A percentile compares a stretch with the other conserved stretches of the same genome.
Conservation (phyloP, 2,329 filamentous ascomycete species). For the Colletotrichum nymphaeae region DNA sequence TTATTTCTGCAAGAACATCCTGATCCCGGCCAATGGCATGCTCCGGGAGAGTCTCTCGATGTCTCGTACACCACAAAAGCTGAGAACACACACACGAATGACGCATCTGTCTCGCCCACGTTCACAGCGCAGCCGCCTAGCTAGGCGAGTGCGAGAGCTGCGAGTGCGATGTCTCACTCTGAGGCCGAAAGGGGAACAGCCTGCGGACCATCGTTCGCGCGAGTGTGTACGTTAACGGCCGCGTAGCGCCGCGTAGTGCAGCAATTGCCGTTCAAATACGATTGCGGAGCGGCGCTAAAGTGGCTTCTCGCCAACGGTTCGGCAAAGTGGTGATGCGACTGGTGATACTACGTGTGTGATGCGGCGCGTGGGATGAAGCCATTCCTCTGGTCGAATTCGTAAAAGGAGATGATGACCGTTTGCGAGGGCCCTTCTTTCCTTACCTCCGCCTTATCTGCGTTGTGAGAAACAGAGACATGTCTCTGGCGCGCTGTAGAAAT, state of each 20-base stretch:
- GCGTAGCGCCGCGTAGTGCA: background rate
- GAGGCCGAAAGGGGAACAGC: background rate
- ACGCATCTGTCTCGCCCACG: background rate
- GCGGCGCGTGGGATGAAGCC: background rate
- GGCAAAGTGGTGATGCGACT: background rate
- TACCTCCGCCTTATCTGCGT: background rate
- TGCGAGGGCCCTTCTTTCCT: background rate
- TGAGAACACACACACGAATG: background rate
- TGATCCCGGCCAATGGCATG: background rate
- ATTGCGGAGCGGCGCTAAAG: background rate
- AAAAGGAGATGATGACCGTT: background rate
- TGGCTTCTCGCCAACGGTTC: background rate
- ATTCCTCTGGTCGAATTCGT: background rate
- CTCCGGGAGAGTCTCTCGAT: background rate
- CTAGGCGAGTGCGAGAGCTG: background rate
- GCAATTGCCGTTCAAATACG: background rate
- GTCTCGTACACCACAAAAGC: background rate
- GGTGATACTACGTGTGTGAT: background rate
- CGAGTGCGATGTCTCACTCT: background rate
- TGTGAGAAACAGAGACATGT: background rate
- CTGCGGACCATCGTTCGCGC: background rate
- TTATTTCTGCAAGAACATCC: background rate
- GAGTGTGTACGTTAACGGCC: background rate
- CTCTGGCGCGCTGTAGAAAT: background rate
- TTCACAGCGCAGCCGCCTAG: background rate